phyloP scores from a whole-genome alignment of 1,139 yeast species.

The Yamadazyma atlantica region DNA sequence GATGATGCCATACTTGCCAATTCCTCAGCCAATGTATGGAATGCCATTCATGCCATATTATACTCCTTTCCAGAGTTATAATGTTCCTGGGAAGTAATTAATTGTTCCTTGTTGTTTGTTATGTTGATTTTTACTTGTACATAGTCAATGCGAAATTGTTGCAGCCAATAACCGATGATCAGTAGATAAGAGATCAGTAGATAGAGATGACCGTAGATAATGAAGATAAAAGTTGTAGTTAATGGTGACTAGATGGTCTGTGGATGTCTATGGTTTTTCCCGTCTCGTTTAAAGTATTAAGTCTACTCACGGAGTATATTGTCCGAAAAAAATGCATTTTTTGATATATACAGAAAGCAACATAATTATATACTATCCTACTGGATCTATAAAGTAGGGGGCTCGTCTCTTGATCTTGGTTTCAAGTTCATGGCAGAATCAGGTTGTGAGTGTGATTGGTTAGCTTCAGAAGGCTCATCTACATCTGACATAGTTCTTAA shows the following conservation, averaged over 20 bases:
- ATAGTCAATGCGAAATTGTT: not conserved
- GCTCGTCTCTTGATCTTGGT: conserved; percentile 36
- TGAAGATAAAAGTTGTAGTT: too few relatives aligned
- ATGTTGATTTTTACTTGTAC: not conserved
- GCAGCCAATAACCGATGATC: not conserved
- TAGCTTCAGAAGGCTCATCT: conserved; percentile 38
- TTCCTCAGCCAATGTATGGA: conserved; percentile 5
- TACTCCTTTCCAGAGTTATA: conserved; percentile 10
- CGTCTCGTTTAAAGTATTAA: too few relatives aligned
- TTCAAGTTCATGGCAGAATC: conserved; percentile 19
- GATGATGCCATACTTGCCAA: conserved; percentile 2
- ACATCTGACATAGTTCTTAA: conserved; percentile 27
- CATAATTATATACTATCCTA: not conserved
- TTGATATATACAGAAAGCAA: conserved; percentile 3
- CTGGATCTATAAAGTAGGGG: conserved; percentile 40
- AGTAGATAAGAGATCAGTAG: not conserved
- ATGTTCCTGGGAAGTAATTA: conserved; percentile 10
- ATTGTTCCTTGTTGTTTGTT: not conserved
- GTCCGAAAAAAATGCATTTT: conserved; percentile 1
- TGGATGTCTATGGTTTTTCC: too few relatives aligned
- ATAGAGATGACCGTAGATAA: too few relatives aligned
- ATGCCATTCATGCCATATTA: conserved; percentile 9
- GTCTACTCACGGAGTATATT: not conserved
- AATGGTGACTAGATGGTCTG: too few relatives aligned
- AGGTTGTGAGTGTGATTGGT: conserved; percentile 22